Conservation (phyloP, 2,329 filamentous ascomycete genomes). For the Chaetoscypha palmicola region DNA sequence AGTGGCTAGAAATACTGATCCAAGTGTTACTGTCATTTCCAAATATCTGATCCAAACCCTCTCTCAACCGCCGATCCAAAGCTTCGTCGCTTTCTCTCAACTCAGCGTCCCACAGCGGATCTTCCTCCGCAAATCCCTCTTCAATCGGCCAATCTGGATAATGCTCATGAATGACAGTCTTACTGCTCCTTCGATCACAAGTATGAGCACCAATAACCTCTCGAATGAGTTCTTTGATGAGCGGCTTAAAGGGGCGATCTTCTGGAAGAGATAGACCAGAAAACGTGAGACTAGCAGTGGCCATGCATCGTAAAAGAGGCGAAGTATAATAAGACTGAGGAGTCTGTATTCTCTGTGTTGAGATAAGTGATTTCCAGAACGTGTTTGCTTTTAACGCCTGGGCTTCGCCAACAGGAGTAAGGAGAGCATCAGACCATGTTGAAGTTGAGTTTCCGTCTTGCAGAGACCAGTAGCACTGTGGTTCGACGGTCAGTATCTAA, state of each 20-base stretch:
- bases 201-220: conserved; percentile 64
- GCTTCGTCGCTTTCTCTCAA: conserved; percentile 39
- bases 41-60: conserved; percentile 51
- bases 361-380: conserved; percentile 52
- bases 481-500: no score
- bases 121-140: conserved; percentile 51
- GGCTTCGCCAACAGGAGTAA: conserved; percentile 49
- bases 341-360: conserved; percentile 46
- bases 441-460: conserved; percentile 55
- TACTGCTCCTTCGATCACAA: conserved; percentile 55
- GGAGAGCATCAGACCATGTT: conserved; percentile 56
- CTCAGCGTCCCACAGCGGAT: conserved; percentile 41
- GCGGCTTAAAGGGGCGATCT: conserved; percentile 46
- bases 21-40: conserved; percentile 44
- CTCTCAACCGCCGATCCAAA: conserved; percentile 43
- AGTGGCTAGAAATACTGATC: conserved; percentile 54
- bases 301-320: conserved; percentile 55
- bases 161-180: conserved; percentile 42
- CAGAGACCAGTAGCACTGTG: conserved; percentile 58
- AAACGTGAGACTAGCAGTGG: conserved; percentile 57
- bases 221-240: conserved; percentile 57
- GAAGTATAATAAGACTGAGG: conserved; percentile 60
- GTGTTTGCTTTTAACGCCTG: conserved; percentile 54
- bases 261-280: conserved; percentile 43
- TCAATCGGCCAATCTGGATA: conserved; percentile 53